Evolutionary conservation across 371 early-diverging fungal genomes (phyloP), one percentile per base, ranked within the genome.

Genomic region (Spraguea lophii): DNA sequence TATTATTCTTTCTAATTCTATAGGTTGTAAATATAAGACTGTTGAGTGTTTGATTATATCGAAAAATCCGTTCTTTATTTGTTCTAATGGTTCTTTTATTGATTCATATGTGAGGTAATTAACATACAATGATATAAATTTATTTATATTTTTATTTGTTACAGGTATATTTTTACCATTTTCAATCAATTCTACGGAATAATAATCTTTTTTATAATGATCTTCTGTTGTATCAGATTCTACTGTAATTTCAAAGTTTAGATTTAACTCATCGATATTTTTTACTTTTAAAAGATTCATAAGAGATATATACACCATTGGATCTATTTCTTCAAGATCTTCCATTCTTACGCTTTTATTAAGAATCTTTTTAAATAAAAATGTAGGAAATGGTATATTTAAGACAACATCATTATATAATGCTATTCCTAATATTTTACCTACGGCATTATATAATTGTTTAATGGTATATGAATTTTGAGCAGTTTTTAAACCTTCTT

Each of bases 1-100:
- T n/a, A 92, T 80, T 30, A 92, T 74, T 56, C 81, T 77, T 65
- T 90, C 89, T 17, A 92, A 76, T 64, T 94, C 95, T 60, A 83
- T 82, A 0, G 89, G 84, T 22, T 61, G 46, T 4, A 71, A 45
- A 38, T 44, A 52, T 25, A n/a, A 13, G 16, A 71, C 17, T 21
- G 56, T 48, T 3, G 55, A 44, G 2, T 25, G 26, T 12, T 49
- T 40, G 65, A 88, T 87, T 15, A 85, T n/a, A n/a, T n/a, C n/a
- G n/a, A n/a, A n/a, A n/a, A n/a, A n/a, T n/a, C n/a, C n/a, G 49
- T 16, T 21, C 36, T n/a, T n/a, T n/a, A n/a, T n/a, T 46, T 39
- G 19, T 56, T 46, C 25, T 61, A n/a, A 84, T 54, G 82, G 88
- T 9, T 77, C 71, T 21, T 79, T 74, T 44, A 91, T 80, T 56